Evolutionary conservation across 805 yeast genomes (phyloP).

Genomic region (Ogataea zsoltii): DNA sequence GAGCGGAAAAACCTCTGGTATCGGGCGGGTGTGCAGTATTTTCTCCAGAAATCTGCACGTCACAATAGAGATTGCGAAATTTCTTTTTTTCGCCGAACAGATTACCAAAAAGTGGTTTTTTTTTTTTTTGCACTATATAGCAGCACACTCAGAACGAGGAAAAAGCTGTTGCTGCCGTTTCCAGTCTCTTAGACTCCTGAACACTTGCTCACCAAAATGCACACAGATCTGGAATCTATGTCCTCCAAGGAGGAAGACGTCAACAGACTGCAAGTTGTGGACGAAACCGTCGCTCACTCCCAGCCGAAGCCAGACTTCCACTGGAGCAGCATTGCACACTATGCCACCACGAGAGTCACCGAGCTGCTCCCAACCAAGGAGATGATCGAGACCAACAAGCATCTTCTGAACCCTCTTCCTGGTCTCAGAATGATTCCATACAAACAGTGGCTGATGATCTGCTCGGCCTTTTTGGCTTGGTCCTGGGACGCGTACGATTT

Average conservation of each 20-base stretch:
- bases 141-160: not conserved
- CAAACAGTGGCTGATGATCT: slow-evolving; percentile 58
- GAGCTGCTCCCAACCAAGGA: slow-evolving; percentile 50
- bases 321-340: slow-evolving; percentile 33
- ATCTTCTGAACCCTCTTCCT: slow-evolving; percentile 62
- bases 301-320: slow-evolving; percentile 32
- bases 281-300: not conserved
- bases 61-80: not conserved
- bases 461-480: slow-evolving; percentile 59
- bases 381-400: slow-evolving; percentile 36
- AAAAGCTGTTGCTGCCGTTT: not conserved
- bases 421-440: slow-evolving; percentile 49
- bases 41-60: not conserved
- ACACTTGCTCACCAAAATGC: slow-evolving; percentile 2
- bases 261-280: slow-evolving; percentile 3
- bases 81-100: not conserved
- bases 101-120: not conserved
- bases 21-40: not conserved
- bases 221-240: slow-evolving; percentile 15
- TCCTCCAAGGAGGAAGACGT: slow-evolving; percentile 11
- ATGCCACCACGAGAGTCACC: slow-evolving; percentile 48
- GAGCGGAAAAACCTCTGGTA: not conserved
- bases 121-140: not conserved
- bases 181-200: too few relatives aligned
- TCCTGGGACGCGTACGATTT: slow-evolving; percentile 68